A percentile compares a stretch with the other conserved stretches of the same genome.
phyloP scores from a whole-genome alignment of 2,329 filamentous ascomycete genomes.

The Beauveria varroae region DNA sequence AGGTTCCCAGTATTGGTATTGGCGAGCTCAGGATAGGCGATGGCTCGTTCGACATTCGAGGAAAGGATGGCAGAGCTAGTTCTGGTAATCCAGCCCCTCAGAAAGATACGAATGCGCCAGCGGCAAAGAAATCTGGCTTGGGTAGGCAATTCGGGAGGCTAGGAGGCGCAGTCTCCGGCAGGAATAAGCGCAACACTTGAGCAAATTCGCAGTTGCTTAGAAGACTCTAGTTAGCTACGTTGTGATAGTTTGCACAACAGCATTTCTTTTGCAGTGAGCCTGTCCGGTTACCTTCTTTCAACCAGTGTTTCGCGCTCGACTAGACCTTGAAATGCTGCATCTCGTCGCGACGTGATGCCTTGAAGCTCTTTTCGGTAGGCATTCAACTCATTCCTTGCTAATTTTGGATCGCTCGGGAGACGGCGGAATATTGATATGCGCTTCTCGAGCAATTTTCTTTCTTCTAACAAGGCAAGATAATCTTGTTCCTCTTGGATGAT shows the following conservation, averaged over 20 bases:
- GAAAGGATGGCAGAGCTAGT: conserved; percentile 30
- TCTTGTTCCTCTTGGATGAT: conserved; percentile 51
- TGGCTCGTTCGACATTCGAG: conserved; percentile 30
- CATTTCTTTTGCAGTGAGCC: neutral
- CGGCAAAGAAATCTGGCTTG: conserved; percentile 54
- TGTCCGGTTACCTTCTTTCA: conserved; percentile 25
- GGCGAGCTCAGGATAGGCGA: conserved; percentile 36
- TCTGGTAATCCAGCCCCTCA: conserved; percentile 32
- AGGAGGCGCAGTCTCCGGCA: conserved; percentile 62
- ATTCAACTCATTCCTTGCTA: conserved; percentile 64
- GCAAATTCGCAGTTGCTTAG: neutral
- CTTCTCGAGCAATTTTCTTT: conserved; percentile 52
- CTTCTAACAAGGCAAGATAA: conserved; percentile 48
- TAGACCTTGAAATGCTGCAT: conserved; percentile 67
- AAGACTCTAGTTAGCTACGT: neutral
- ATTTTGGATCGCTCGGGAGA: conserved; percentile 61
- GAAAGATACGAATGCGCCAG: conserved; percentile 40
- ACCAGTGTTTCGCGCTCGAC: conserved; percentile 54
- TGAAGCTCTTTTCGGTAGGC: conserved; percentile 57
- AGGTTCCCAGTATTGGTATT: conserved; percentile 37
- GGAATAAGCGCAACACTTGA: conserved; percentile 42
- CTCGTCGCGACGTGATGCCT: conserved; percentile 53
- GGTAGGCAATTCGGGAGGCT: conserved; percentile 63
- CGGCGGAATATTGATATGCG: conserved; percentile 61
- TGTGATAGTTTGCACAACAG: neutral